A percentile compares a stretch with the other conserved stretches of the same genome.
These are phyloP conservation scores for Spinacia oleracea DNA, from an alignment of 179 eudicot species.

Conservation along the genomic window DNA sequence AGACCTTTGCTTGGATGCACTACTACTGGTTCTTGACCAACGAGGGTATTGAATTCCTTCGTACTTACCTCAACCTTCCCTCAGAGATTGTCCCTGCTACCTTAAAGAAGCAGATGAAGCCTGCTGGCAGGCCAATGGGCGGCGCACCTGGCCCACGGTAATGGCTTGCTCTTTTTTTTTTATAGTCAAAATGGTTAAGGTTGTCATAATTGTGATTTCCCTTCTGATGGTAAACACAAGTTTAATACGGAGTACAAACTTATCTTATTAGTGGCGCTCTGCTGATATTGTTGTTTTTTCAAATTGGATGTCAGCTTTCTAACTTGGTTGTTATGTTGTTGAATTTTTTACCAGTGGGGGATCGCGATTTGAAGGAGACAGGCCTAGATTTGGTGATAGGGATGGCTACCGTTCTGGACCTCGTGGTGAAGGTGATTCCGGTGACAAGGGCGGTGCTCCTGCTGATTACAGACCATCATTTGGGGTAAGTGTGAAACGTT, in stretches of 20 bases:
- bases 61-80: conserved; percentile 71
- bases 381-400: conserved; percentile 79
- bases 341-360: conserved; percentile 57
- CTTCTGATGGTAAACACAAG: conserved; percentile 59
- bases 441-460: conserved; percentile 87
- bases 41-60: conserved; percentile 68
- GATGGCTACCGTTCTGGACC: conserved; percentile 87
- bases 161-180: not conserved
- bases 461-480: conserved; percentile 81
- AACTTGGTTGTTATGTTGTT: not conserved
- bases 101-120: conserved; percentile 63
- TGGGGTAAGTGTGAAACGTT: conserved; percentile 47
- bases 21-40: conserved; percentile 71
- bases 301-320: not conserved
- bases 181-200: not conserved
- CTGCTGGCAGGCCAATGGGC: conserved; percentile 65
- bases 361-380: conserved; percentile 78
- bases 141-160: not conserved
- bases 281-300: not conserved
- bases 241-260: conserved; percentile 24
- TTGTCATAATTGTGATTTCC: not conserved
- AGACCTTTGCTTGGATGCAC: conserved; percentile 85
- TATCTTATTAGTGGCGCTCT: not conserved
- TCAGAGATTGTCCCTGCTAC: conserved; percentile 78
- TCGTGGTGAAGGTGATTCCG: conserved; percentile 76